These are phyloP conservation scores for Macrophomina tecta DNA, from an alignment of 2,329 filamentous ascomycete species.

Conservation along the genomic window DNA sequence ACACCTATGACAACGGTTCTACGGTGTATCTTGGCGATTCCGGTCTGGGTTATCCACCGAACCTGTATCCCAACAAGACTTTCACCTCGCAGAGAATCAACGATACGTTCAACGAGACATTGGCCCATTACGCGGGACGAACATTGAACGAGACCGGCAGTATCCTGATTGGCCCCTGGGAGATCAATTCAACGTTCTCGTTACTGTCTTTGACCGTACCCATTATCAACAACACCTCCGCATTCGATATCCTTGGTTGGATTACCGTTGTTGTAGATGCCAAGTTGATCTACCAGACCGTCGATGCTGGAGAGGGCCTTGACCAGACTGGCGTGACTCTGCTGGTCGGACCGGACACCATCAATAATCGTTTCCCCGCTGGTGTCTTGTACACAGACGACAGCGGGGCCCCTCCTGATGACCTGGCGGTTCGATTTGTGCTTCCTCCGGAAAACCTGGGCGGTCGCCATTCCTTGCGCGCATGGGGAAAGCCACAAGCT, in stretches of 20 bases:
- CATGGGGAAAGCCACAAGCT: constrained; percentile 34
- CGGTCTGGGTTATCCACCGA: constrained; percentile 69
- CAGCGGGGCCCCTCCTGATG: constrained; percentile 33
- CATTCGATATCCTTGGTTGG: constrained; percentile 75
- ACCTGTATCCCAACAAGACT: constrained; percentile 80
- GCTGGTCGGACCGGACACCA: constrained; percentile 70
- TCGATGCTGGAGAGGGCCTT: constrained; percentile 70
- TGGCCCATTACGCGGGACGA: constrained; percentile 51
- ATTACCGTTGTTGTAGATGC: constrained; percentile 80
- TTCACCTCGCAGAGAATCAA: constrained; percentile 54
- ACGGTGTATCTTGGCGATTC: constrained; percentile 64
- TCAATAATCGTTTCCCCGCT: constrained; percentile 62
- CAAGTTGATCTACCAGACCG: constrained; percentile 65
- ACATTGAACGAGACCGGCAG: constrained; percentile 56
- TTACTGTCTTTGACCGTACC: constrained; percentile 83
- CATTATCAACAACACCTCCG: constrained; percentile 70
- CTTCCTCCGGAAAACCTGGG: constrained; percentile 41
- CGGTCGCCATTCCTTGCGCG: constrained; percentile 40
- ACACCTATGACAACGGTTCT: constrained; percentile 20
- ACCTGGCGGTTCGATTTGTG: constrained; percentile 41
- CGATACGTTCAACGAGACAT: constrained; percentile 41
- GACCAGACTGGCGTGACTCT: constrained; percentile 73
- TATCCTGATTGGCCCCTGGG: constrained; percentile 77
- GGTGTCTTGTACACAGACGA: constrained; percentile 41
- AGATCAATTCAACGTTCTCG: constrained; percentile 74